phyloP scores from a whole-genome alignment of 352 stramenopile genomes.

The Globisporangium iwayamae region DNA sequence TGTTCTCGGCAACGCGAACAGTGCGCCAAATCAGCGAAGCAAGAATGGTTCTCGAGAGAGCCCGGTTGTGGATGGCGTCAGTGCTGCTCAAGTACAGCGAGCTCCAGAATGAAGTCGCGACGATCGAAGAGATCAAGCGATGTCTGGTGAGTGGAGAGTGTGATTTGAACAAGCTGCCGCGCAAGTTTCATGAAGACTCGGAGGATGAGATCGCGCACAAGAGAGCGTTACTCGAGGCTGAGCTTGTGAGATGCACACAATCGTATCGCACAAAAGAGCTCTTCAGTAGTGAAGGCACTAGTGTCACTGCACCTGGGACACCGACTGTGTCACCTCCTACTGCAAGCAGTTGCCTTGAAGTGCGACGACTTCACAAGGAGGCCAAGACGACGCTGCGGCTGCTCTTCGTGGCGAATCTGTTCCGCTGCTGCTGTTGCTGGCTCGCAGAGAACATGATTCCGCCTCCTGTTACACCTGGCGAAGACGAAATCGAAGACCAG shows the following conservation, averaged over 20 bases:
- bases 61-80: constrained; percentile 28
- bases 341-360: not conserved
- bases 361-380: constrained; percentile 35
- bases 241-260: constrained; percentile 15
- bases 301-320: not conserved
- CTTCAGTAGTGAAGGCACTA: not conserved
- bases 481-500: not conserved
- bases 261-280: constrained; percentile 22
- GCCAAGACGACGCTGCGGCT: constrained; percentile 32
- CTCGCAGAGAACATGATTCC: constrained; percentile 48
- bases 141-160: constrained; percentile 10
- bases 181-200: not conserved
- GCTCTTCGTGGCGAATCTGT: constrained; percentile 55
- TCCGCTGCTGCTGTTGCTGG: constrained; percentile 62
- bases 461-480: constrained; percentile 5
- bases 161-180: constrained; percentile 2
- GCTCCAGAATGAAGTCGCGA: constrained; percentile 15
- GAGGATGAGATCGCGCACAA: not conserved
- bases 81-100: constrained; percentile 38
- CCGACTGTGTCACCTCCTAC: not conserved
- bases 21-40: constrained; percentile 30
- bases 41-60: constrained; percentile 31
- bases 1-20: constrained; percentile 16
- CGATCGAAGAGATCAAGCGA: constrained; percentile 20
- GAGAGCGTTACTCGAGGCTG: constrained; percentile 18